These are phyloP conservation scores for Mycena chlorophos DNA, from an alignment of 768 basidiomycete genomes.

Conservation along the genomic window DNA sequence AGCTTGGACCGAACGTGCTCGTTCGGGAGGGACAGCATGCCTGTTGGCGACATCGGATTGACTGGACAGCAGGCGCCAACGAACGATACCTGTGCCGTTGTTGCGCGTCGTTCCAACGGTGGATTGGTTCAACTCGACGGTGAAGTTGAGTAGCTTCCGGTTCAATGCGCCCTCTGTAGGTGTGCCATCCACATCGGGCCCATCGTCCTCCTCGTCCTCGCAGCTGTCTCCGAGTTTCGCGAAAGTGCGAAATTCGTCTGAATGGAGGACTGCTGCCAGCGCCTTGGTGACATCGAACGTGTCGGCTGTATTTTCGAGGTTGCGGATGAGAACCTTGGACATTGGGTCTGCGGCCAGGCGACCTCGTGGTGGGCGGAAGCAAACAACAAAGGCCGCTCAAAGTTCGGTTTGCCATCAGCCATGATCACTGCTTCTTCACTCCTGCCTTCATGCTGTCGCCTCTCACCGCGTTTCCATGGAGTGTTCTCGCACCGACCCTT, in stretches of 20 bases:
- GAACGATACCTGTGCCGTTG: slow-evolving; percentile 44
- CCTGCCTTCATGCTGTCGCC: not conserved
- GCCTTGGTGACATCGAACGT: slow-evolving; percentile 57
- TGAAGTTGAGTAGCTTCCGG: slow-evolving; percentile 56
- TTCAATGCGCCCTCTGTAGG: slow-evolving; percentile 31
- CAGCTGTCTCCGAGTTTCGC: slow-evolving; percentile 17
- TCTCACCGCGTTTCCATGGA: not conserved
- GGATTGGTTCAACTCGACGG: slow-evolving; percentile 52
- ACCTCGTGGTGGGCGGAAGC: not conserved
- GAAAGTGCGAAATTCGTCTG: slow-evolving; percentile 41
- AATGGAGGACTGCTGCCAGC: slow-evolving; percentile 59
- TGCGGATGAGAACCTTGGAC: slow-evolving; percentile 37
- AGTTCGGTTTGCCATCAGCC: not conserved
- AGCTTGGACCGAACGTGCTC: slow-evolving; percentile 46
- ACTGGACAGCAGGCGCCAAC: not conserved
- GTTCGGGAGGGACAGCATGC: slow-evolving; percentile 41
- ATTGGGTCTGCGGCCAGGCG: slow-evolving; percentile 23
- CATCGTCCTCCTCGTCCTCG: slow-evolving; percentile 3
- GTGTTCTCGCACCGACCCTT: not conserved
- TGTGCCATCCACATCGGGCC: not conserved
- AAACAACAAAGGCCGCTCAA: not conserved
- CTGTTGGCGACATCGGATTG: slow-evolving; percentile 18
- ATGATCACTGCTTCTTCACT: not conserved
- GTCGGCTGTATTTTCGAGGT: slow-evolving; percentile 43
- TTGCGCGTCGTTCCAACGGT: slow-evolving; percentile 54